Conservation (phyloP, 768 basidiomycete species). For the Chalciporus pseudorubinellus region DNA sequence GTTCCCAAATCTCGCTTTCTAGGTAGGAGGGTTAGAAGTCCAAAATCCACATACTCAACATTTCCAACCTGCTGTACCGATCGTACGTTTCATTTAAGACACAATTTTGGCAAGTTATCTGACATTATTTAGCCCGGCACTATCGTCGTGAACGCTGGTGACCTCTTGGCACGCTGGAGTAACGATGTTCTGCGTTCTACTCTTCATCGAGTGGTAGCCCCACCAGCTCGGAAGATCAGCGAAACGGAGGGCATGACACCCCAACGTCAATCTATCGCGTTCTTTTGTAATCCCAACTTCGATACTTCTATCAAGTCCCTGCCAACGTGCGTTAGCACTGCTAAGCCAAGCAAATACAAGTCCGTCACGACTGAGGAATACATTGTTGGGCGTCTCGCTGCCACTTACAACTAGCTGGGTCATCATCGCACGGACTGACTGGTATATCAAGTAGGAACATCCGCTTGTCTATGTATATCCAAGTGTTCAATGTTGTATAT, state of each 20-base stretch:
- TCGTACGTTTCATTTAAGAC: slow-evolving; percentile 46
- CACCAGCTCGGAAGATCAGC: slow-evolving; percentile 48
- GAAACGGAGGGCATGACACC: slow-evolving; percentile 57
- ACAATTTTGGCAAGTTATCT: background rate
- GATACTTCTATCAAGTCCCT: slow-evolving; percentile 65
- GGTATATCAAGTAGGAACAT: background rate
- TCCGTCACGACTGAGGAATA: slow-evolving; percentile 73
- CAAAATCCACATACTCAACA: slow-evolving; percentile 73
- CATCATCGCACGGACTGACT: background rate
- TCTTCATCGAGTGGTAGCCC: slow-evolving; percentile 79
- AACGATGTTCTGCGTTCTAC: slow-evolving; percentile 79
- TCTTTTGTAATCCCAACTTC: slow-evolving; percentile 84
- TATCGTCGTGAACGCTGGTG: slow-evolving; percentile 80
- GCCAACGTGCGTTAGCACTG: slow-evolving; percentile 48
- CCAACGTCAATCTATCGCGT: slow-evolving; percentile 75
- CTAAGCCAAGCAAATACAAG: slow-evolving; percentile 63
- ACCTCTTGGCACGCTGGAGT: slow-evolving; percentile 80
- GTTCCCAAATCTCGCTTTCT: slow-evolving; percentile 3
- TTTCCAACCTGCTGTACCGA: slow-evolving; percentile 72
- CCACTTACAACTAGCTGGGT: slow-evolving; percentile 47
- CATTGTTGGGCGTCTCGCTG: slow-evolving; percentile 67
- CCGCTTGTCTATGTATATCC: slow-evolving; percentile 3
- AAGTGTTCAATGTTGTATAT: slow-evolving; percentile 7
- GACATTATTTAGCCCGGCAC: slow-evolving; percentile 57
- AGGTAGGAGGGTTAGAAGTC: slow-evolving; percentile 81